Percentiles rank a stretch among this genome's conserved stretches.
phyloP scores from a whole-genome alignment of 2,329 filamentous ascomycete genomes.

The Fusarium duplospermum region DNA sequence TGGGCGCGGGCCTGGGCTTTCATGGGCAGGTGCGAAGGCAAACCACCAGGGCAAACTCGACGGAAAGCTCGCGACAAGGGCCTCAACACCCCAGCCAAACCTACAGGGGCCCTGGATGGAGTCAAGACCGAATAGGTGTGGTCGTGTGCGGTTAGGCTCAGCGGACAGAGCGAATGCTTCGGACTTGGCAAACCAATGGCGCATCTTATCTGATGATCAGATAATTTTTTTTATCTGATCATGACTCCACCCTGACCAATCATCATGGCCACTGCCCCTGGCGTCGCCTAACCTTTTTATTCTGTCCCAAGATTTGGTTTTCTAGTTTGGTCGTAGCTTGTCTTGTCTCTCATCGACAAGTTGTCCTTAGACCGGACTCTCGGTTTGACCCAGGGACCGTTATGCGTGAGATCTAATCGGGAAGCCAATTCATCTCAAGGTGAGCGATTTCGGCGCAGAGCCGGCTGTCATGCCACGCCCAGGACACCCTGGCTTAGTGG shows the following conservation, averaged over 20 bases:
- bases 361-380: not conserved
- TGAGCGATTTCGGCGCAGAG: conserved; percentile 14
- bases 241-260: conserved; percentile 12
- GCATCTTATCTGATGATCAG: conserved; percentile 42
- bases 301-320: not conserved
- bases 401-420: conserved; percentile 8
- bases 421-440: conserved; percentile 6
- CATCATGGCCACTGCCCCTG: not conserved
- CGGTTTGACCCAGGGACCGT: not conserved
- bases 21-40: not conserved
- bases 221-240: conserved; percentile 28
- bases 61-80: not conserved
- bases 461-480: not conserved
- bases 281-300: not conserved
- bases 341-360: not conserved
- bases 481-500: not conserved
- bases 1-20: not conserved
- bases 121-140: not conserved
- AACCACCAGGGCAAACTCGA: not conserved
- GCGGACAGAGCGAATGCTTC: not conserved
- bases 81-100: not conserved
- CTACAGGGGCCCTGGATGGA: not conserved
- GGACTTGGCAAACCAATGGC: conserved; percentile 19
- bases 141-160: not conserved
- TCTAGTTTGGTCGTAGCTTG: not conserved